Conservation (phyloP, 805 yeast genomes). For the Soucietia sequanensis region DNA sequence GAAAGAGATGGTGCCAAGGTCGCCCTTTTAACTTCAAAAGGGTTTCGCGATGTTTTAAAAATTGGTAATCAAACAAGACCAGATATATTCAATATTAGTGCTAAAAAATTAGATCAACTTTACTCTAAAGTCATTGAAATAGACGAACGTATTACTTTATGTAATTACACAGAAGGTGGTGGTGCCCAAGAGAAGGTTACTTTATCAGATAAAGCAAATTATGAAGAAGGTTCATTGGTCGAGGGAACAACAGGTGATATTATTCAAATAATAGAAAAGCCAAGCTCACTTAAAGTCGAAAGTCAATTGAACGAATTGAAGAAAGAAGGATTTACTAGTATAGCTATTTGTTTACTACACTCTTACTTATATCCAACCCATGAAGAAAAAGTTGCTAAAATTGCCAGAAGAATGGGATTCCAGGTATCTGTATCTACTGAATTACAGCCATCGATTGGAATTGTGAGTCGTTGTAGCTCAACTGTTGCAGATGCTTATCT, state of each 20-base stretch:
- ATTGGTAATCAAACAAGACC: conserved; percentile 23
- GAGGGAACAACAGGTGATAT: conserved; percentile 68
- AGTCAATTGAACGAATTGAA: conserved; percentile 44
- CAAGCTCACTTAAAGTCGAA: background rate
- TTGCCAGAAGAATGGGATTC: conserved; percentile 69
- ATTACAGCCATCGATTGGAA: conserved; percentile 76
- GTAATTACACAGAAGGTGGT: conserved; percentile 16
- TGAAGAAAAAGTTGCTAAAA: conserved; percentile 39
- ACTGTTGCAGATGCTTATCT: conserved; percentile 80
- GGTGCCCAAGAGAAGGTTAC: conserved; percentile 11
- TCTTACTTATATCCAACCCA: conserved; percentile 73
- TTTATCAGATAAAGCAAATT: conserved; percentile 22
- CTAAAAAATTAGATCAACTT: conserved; percentile 16
- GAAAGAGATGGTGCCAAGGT: conserved; percentile 19
- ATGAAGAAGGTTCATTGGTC: no score
- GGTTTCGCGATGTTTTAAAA: conserved; percentile 18
- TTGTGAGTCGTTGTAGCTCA: conserved; percentile 73
- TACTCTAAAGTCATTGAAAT: conserved; percentile 16
- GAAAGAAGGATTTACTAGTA: conserved; percentile 47
- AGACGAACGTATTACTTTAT: conserved; percentile 20
- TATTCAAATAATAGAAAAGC: conserved; percentile 54
- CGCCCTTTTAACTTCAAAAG: conserved; percentile 20
- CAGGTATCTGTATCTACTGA: conserved; percentile 63
- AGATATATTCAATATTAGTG: conserved; percentile 17
- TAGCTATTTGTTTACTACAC: conserved; percentile 72